These are phyloP conservation scores for Teunomyces stri DNA, from an alignment of 805 yeast genomes.

Conservation along the genomic window DNA sequence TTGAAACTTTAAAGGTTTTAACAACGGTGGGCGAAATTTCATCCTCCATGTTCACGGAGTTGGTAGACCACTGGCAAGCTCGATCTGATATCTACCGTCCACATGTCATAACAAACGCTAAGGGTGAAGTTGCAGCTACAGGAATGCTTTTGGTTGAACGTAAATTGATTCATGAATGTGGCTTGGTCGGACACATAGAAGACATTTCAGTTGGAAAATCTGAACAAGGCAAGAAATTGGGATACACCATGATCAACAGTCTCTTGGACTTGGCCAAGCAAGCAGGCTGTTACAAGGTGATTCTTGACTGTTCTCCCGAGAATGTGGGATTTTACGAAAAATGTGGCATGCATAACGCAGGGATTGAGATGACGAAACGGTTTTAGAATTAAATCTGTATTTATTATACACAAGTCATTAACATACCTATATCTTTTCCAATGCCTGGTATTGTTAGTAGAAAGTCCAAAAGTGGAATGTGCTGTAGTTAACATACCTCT, in stretches of 20 bases:
- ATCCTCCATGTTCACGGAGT: slow-evolving; percentile 44
- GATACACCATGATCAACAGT: slow-evolving; percentile 60
- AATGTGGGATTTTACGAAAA: slow-evolving; percentile 85
- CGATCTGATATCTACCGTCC: slow-evolving; percentile 59
- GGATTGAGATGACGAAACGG: slow-evolving; percentile 65
- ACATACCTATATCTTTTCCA: slow-evolving; percentile 27
- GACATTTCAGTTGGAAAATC: slow-evolving; percentile 77
- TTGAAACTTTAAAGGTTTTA: slow-evolving; percentile 60
- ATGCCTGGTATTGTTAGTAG: slow-evolving; percentile 32
- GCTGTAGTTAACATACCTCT: slow-evolving; percentile 46
- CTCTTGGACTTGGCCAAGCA: slow-evolving; percentile 58
- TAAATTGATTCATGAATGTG: slow-evolving; percentile 81
- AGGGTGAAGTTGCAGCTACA: slow-evolving; percentile 67
- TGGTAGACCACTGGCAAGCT: slow-evolving; percentile 58
- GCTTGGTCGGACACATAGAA: slow-evolving; percentile 89
- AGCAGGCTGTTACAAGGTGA: slow-evolving; percentile 80
- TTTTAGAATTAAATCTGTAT: slow-evolving; percentile 20
- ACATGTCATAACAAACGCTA: slow-evolving; percentile 58
- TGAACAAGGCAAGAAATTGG: slow-evolving; percentile 84
- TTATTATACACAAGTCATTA: slow-evolving; percentile 6
- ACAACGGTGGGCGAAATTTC: slow-evolving; percentile 82
- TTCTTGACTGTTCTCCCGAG: slow-evolving; percentile 81
- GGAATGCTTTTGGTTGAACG: slow-evolving; percentile 80
- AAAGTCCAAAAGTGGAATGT: background rate
- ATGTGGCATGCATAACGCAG: slow-evolving; percentile 71